Base-by-base conservation (phyloP, 192 early-diverging fungal species). In the Phycomyces nitens region DNA sequence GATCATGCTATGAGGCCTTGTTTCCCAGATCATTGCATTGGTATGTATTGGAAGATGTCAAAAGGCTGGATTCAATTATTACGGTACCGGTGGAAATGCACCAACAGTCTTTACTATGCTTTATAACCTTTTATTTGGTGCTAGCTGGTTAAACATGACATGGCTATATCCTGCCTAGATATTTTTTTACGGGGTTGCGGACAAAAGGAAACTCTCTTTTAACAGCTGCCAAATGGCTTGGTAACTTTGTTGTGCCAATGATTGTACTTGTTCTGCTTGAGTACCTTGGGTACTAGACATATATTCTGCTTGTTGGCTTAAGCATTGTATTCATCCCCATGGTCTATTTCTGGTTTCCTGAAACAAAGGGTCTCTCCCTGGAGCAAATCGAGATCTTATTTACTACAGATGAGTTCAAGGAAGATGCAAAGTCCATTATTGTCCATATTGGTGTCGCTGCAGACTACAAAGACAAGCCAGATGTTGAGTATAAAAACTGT, bases 121-220 rank as follows among this genome's bases (percentile, higher is more conserved):
- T 14, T 93, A 87, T 65, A 82, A 89, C 27, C 73, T 77, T 59
- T 77, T 77, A 14, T 93, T 93, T 59, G 89, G 88, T 24, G 77
- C 73, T 49, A 84, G 86, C 8, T 93, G 91, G 91, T 88, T 90
- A 0, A 87, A 89, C 22, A 81, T 90, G 20, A 85, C 82, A 14
- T 93, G 89, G 91, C 77, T 90, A 47, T 89, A 91, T 60, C 83
- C 89, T 27, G 76, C 86, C 6, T 91, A 93, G 65, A 89, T 93
- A 52, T 92, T 34, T 89, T 67, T 84, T 86, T 9, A 82, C 89
- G n/a, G 82, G 77, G 16, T 67, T 89, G 20, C 85, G 92, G 27
- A 82, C 87, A 26, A 93, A 93, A 77, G 89, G 85, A 26, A 85
- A 85, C 55, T 84, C 84, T 21, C 56, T 89, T 1, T 79, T 81